A percentile compares a stretch with the other conserved stretches of the same genome.
phyloP scores from a whole-genome alignment of 768 basidiomycete species.

The Lepiota venenata region DNA sequence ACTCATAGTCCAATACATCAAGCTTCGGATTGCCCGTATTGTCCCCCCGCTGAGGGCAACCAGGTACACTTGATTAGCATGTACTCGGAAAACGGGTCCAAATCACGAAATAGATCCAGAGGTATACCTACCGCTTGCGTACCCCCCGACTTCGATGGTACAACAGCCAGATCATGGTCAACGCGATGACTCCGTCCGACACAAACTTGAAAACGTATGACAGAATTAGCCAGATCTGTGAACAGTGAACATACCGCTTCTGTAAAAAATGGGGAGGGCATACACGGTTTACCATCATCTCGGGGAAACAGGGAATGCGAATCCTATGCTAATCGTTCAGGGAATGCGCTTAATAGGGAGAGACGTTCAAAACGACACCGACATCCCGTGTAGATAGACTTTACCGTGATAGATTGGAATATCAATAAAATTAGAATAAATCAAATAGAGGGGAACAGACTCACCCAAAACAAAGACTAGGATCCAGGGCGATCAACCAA shows the following conservation, averaged over 20 bases:
- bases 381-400: slow-evolving; percentile 4
- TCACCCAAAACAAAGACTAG: background rate
- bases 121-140: background rate
- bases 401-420: background rate
- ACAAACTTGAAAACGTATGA: slow-evolving; percentile 1
- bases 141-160: slow-evolving; percentile 5
- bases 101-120: background rate
- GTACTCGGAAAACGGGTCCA: background rate
- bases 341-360: background rate
- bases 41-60: background rate
- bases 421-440: no score
- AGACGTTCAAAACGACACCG: background rate
- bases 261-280: background rate
- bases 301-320: background rate
- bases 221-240: slow-evolving; percentile 1
- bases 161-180: slow-evolving; percentile 3
- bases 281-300: background rate
- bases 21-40: background rate
- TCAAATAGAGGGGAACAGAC: background rate
- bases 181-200: slow-evolving; percentile 2
- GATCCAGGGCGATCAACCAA: background rate
- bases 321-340: background rate
- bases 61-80: no score
- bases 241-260: background rate
- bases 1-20: slow-evolving; percentile 4